These are phyloP conservation scores for Botryobasidium botryosum DNA, from an alignment of 768 basidiomycete genomes.

Conservation along the genomic window DNA sequence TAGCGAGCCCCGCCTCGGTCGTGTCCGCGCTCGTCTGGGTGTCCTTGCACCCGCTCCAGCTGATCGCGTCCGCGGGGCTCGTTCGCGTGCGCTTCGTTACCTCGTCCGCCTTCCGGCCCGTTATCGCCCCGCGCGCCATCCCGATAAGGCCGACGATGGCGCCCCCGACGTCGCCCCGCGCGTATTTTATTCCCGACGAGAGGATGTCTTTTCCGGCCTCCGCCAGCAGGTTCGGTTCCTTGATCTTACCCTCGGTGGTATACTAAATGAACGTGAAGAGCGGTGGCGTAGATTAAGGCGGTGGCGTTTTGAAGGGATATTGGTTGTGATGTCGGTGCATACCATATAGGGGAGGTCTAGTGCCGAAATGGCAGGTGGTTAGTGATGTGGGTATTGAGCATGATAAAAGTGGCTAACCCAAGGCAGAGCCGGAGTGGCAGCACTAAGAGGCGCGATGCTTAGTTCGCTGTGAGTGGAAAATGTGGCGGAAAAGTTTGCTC, in stretches of 20 bases:
- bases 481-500: slow-evolving; percentile 17
- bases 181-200: slow-evolving; percentile 59
- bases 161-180: slow-evolving; percentile 64
- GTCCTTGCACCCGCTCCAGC: slow-evolving; percentile 30
- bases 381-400: neutral
- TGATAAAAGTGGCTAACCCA: slow-evolving; percentile 33
- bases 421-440: slow-evolving; percentile 78
- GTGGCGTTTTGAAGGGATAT: neutral
- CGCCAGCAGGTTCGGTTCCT: slow-evolving; percentile 77
- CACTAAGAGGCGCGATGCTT: slow-evolving; percentile 27
- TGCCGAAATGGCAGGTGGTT: slow-evolving; percentile 14
- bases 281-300: neutral
- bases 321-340: neutral
- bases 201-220: slow-evolving; percentile 80
- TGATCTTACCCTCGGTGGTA: slow-evolving; percentile 87
- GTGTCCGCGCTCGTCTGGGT: slow-evolving; percentile 27
- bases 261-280: slow-evolving; percentile 39
- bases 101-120: slow-evolving; percentile 39
- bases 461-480: neutral
- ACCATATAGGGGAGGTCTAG: slow-evolving; percentile 25
- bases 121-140: slow-evolving; percentile 44
- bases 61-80: slow-evolving; percentile 61
- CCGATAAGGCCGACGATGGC: slow-evolving; percentile 61
- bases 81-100: slow-evolving; percentile 44
- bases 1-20: slow-evolving; percentile 26